phyloP scores from a whole-genome alignment of 352 stramenopile species.

The Globisporangium nodosum region DNA sequence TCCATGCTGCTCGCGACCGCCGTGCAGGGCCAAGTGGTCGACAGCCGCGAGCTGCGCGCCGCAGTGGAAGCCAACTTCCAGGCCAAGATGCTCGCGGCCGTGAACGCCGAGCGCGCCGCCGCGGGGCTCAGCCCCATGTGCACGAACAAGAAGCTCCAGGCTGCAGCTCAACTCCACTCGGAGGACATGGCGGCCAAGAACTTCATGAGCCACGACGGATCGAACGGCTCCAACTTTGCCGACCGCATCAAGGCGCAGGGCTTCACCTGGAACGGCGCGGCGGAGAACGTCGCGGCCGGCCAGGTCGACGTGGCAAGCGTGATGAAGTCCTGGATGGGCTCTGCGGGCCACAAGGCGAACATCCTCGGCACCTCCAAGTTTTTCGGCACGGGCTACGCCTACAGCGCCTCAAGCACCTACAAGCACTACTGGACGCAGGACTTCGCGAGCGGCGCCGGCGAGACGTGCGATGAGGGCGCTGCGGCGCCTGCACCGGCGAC shows the following conservation, averaged over 20 bases:
- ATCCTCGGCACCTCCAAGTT: conserved; percentile 23
- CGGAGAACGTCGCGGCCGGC: conserved; percentile 22
- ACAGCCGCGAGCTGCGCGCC: conserved; percentile 1
- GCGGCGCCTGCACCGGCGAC: background rate
- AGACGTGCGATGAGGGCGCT: conserved; percentile 11
- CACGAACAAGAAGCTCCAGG: conserved; percentile 29
- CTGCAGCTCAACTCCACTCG: conserved; percentile 24
- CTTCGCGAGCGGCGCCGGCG: conserved; percentile 29
- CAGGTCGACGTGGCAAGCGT: conserved; percentile 13
- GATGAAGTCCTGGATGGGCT: conserved; percentile 19
- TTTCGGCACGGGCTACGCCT: conserved; percentile 39
- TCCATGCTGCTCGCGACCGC: conserved; percentile 1
- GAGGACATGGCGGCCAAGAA: conserved; percentile 23
- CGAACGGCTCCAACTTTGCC: conserved; percentile 14
- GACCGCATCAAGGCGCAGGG: conserved; percentile 18
- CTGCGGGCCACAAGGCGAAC: conserved; percentile 15
- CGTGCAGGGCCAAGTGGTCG: background rate
- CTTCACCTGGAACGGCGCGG: conserved; percentile 17
- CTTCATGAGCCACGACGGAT: conserved; percentile 28
- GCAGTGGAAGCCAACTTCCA: conserved; percentile 9
- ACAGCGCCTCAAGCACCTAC: conserved; percentile 28
- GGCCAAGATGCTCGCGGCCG: conserved; percentile 16
- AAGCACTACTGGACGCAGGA: conserved; percentile 59
- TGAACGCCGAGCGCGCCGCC: conserved; percentile 14
- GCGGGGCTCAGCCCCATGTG: conserved; percentile 10